Base-by-base conservation (phyloP, 2,329 filamentous ascomycete genomes). In the Biscogniauxia sp. region DNA sequence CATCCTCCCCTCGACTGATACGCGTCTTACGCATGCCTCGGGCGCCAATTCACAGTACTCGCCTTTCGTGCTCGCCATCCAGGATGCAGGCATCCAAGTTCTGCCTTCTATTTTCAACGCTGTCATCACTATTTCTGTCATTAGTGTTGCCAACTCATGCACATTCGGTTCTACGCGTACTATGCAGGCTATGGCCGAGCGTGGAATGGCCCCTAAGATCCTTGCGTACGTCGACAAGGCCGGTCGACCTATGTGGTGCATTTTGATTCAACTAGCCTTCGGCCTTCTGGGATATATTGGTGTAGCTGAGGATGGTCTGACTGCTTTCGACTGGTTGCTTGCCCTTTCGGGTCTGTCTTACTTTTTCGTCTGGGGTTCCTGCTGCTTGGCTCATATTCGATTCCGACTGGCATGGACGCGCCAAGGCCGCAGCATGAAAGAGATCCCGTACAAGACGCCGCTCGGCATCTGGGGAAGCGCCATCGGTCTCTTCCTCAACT, bases 331-430 rank as follows among this genome's bases (percentile, higher is more conserved):
- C 68, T 90, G 87, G 87, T 80, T 90, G 57, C 79, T 92, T 45
- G 84, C 90, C 0, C 82, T 93, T 20, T 91, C 88, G 0, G 90
- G 89, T 56, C 84, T 93, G 9, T 85, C 86, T 2, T 88, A 85
- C 62, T 85, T 93, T 73, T 91, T 93, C 75, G 89, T 89, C 25
- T 93, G 90, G 90, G 87, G 85, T 41, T 88, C 82, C 61, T 86
- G 88, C 71, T 88, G 85, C 72, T 74, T 86, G 2, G 80, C 85
- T 0, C 86, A 89, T 71, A 88, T 89, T 70, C 84, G 85, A 53
- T 89, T 89, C 82, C 83, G 87, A 60, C 73, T 80, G 52, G 85
- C 79, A 15, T 89, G 86, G 87, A 78, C 80, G 63, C 73, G 78
- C 17, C 83, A 88, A 68, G 86, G 86, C 56, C 84, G 84, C 65